These are phyloP conservation scores for Diplotaxis tenuifolia DNA, from an alignment of 345 rosid species.

Conservation along the genomic window DNA sequence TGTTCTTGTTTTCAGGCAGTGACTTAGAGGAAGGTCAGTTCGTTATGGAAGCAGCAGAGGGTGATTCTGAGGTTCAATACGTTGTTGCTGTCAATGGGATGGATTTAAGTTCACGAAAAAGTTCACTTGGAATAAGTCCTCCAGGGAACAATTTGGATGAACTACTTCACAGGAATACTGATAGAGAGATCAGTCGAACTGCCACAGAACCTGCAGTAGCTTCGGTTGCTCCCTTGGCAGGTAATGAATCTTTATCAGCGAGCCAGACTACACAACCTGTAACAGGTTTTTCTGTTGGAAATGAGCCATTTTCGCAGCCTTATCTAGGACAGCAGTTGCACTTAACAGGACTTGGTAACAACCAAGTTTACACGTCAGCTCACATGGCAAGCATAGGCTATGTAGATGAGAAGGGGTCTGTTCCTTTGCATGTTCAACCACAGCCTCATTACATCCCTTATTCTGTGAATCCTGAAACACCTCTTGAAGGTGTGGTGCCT, in stretches of 20 bases:
- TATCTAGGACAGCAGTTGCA: conserved; percentile 30
- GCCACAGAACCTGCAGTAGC: conserved; percentile 34
- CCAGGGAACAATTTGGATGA: conserved; percentile 34
- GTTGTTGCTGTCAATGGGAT: conserved; percentile 44
- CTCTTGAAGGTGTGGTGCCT: conserved; percentile 30
- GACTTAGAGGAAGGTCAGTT: conserved; percentile 39
- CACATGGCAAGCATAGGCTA: conserved; percentile 25
- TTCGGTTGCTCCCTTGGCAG: conserved; percentile 22
- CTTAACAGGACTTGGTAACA: conserved; percentile 25
- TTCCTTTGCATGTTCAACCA: conserved; percentile 28
- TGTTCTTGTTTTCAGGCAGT: conserved; percentile 38
- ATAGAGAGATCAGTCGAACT: conserved; percentile 32
- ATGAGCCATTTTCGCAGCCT: conserved; percentile 35
- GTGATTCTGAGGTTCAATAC: conserved; percentile 42
- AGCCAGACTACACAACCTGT: conserved; percentile 38
- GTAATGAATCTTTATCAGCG: conserved; percentile 15
- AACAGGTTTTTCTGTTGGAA: conserved; percentile 12
- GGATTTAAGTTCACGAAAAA: conserved; percentile 32
- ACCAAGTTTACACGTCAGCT: conserved; percentile 35
- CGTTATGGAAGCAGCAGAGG: conserved; percentile 27
- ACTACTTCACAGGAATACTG: conserved; percentile 21
- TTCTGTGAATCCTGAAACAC: conserved; percentile 32
- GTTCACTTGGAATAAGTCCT: conserved; percentile 22
- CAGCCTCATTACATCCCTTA: conserved; percentile 28
- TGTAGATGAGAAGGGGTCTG: conserved; percentile 36